These are phyloP conservation scores for Starmera stellimalicola DNA, from an alignment of 1,139 yeast genomes.

Conservation along the genomic window DNA sequence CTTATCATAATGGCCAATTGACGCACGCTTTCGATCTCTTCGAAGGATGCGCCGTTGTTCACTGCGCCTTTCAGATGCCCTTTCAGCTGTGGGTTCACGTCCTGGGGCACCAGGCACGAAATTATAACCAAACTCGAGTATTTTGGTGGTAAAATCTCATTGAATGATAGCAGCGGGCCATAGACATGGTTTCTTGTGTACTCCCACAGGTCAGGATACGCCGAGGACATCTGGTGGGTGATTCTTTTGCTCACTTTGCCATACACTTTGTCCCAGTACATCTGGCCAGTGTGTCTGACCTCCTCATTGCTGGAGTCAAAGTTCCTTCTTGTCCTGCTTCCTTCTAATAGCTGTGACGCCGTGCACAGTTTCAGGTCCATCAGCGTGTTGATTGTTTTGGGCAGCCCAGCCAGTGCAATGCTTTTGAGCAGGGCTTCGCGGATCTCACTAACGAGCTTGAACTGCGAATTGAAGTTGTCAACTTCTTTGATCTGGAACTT, in stretches of 20 bases:
- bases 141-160: constrained; percentile 49
- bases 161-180: constrained; percentile 64
- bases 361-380: constrained; percentile 57
- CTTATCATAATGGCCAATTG: constrained; percentile 56
- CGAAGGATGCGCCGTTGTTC: constrained; percentile 64
- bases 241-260: constrained; percentile 66
- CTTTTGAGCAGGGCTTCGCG: constrained; percentile 74
- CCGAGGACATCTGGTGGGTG: constrained; percentile 52
- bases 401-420: constrained; percentile 73
- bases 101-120: constrained; percentile 81
- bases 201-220: constrained; percentile 81
- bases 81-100: constrained; percentile 87
- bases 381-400: constrained; percentile 74
- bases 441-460: constrained; percentile 42
- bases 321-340: constrained; percentile 17
- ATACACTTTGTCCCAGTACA: constrained; percentile 71
- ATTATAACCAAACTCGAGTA: constrained; percentile 76
- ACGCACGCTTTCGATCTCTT: constrained; percentile 54
- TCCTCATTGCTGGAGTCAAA: constrained; percentile 12
- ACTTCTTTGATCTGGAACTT: constrained; percentile 9
- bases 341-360: constrained; percentile 38
- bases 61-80: constrained; percentile 85
- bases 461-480: constrained; percentile 4
- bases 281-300: constrained; percentile 39
- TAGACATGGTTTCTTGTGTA: constrained; percentile 68